phyloP scores from a whole-genome alignment of 2,329 filamentous ascomycete genomes.

The Trichoderma sp. region DNA sequence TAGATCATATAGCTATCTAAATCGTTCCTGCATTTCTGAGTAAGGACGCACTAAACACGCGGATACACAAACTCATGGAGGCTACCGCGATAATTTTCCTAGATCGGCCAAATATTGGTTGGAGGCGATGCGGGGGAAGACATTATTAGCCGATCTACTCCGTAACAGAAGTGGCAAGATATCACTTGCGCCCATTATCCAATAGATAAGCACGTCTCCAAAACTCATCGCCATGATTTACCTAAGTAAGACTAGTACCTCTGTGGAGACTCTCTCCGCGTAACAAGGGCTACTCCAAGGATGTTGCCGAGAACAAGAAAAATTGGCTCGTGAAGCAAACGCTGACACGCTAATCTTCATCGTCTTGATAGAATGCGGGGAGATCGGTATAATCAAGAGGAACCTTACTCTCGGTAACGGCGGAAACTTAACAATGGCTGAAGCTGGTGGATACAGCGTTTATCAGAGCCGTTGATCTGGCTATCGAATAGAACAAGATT shows the following conservation, averaged over 20 bases:
- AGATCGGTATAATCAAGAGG: background rate
- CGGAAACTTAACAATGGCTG: background rate
- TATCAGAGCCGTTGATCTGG: background rate
- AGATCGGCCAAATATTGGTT: background rate
- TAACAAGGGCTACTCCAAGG: background rate
- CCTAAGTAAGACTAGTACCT: background rate
- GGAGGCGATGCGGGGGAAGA: background rate
- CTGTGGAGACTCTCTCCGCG: background rate
- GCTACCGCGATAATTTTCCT: background rate
- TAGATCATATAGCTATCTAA: background rate
- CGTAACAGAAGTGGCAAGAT: background rate
- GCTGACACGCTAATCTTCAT: background rate
- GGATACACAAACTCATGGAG: background rate
- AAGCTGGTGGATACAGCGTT: background rate
- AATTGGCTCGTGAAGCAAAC: background rate
- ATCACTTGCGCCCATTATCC: background rate
- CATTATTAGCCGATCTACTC: background rate
- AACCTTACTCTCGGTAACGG: background rate
- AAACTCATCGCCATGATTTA: background rate
- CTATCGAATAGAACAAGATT: background rate
- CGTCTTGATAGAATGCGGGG: background rate
- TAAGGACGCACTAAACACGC: background rate
- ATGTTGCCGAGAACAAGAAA: background rate
- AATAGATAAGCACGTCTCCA: background rate
- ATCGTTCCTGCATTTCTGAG: background rate